Evolutionary conservation across 2,329 filamentous ascomycete genomes (phyloP), one percentile per base, ranked within the genome.

Genomic region (Penicillium italicum): DNA sequence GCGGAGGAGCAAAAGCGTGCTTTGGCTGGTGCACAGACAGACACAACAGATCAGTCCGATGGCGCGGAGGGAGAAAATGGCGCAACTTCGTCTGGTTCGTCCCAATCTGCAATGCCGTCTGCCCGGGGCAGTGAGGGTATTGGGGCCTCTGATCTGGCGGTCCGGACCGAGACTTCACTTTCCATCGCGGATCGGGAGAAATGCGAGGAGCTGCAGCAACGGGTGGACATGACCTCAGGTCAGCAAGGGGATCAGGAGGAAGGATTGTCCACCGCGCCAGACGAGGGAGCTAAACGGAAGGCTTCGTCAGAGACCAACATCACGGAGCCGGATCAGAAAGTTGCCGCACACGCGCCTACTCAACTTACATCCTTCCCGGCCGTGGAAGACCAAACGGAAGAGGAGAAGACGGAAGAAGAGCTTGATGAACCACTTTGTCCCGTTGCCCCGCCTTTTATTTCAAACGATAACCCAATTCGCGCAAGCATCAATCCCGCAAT

Each of bases 401-500:
- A 56, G 18, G 59, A 65, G 7, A 54, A 62, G 28, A 57, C 57
- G n/a, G 62, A 62, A 52, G 65, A 70, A 58, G 66, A 66, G 26
- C 63, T 69, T 22, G 80, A 81, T 44, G 82, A 84, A 10, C 80
- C 87, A 11, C 74, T 92, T 28, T 71, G 96, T 4, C 92, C 92
- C 0, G 74, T 96, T 47, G 84, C 87, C 0, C 82, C 84, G 6
- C 88, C 89, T 0, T 76, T 95, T 5, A 79, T 97, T 5, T 88
- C 91, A 6, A 77, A 83, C 1, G 80, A 82, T 44, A 92, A 96
- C 68, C 82, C 87, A 0, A 85, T 96, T 72, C 88, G 92, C 53
- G 82, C 85, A 30, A 87, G 85, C 31, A 94, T 97, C 65, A 86
- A 80, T 0, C 85, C 89, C 0, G 76, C 82, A 16, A 82, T 88